A percentile compares a stretch with the other conserved stretches of the same genome.
Conservation (phyloP, 1,284 basidiomycete species). For the Ceratobasidium sp. region DNA sequence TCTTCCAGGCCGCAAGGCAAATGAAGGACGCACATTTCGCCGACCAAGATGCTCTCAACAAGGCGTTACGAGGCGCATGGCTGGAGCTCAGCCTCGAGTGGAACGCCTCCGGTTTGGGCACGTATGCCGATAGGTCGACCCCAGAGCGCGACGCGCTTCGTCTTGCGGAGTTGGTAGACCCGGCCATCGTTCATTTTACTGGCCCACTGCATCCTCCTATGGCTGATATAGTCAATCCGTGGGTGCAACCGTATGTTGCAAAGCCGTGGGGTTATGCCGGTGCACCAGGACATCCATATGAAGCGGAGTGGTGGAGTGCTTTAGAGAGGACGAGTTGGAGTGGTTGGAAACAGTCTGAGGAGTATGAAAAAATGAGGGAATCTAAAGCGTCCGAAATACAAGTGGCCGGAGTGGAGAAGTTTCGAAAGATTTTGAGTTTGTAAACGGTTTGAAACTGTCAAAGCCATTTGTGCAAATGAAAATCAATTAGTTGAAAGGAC, state of each 20-base stretch:
- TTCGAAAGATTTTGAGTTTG: too few species aligned
- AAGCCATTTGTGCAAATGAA: too few species aligned
- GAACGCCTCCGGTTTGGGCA: slow-evolving; percentile 69
- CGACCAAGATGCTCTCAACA: slow-evolving; percentile 66
- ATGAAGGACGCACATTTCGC: slow-evolving; percentile 54
- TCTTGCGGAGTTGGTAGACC: slow-evolving; percentile 53
- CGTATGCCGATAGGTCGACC: slow-evolving; percentile 59
- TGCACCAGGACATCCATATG: slow-evolving; percentile 63
- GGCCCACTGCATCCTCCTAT: slow-evolving; percentile 63
- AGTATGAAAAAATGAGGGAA: slow-evolving; percentile 30
- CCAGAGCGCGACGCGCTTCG: slow-evolving; percentile 52
- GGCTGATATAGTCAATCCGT: slow-evolving; percentile 61
- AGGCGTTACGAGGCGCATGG: slow-evolving; percentile 60
- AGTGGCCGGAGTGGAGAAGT: too few species aligned
- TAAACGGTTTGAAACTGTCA: too few species aligned
- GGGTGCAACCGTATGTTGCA: slow-evolving; percentile 63
- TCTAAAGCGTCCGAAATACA: too few species aligned
- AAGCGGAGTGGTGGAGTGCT: slow-evolving; percentile 61
- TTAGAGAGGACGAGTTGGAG: slow-evolving; percentile 60
- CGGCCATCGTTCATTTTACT: slow-evolving; percentile 67
- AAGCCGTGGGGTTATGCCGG: slow-evolving; percentile 70
- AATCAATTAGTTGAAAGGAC: too few species aligned
- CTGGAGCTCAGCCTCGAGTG: slow-evolving; percentile 57
- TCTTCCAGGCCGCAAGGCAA: slow-evolving; percentile 50
- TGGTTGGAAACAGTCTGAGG: slow-evolving; percentile 53